phyloP scores from a whole-genome alignment of 768 basidiomycete genomes.

The Mycena maculata region DNA sequence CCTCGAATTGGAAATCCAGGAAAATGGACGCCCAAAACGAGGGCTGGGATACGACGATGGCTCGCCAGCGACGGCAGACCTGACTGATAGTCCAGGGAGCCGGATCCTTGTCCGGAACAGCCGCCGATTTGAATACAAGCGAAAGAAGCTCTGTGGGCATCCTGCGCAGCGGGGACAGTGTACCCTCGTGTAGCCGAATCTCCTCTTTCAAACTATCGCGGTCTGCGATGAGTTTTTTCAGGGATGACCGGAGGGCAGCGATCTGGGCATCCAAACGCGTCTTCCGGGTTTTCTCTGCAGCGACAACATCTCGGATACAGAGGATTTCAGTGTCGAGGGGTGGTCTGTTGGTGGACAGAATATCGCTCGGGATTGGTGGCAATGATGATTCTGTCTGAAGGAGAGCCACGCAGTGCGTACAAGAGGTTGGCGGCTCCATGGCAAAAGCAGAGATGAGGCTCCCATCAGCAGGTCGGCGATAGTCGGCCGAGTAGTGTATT shows the following conservation, averaged over 20 bases:
- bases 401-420: not conserved
- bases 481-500: too few relatives aligned
- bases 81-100: conserved; percentile 8
- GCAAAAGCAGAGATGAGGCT: too few relatives aligned
- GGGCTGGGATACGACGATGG: not conserved
- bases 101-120: not conserved
- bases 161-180: not conserved
- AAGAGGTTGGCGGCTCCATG: not conserved
- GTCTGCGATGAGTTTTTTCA: not conserved
- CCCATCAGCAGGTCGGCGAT: too few relatives aligned
- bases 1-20: not conserved
- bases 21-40: conserved; percentile 5
- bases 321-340: not conserved
- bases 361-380: not conserved
- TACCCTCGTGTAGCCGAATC: conserved; percentile 2
- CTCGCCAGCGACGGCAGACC: conserved; percentile 20
- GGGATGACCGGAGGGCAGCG: not conserved
- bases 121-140: conserved; percentile 6
- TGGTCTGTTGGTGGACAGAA: conserved; percentile 16
- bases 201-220: not conserved
- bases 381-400: not conserved
- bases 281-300: not conserved
- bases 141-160: not conserved
- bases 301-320: not conserved
- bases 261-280: conserved; percentile 10